Conservation (phyloP, 2,329 filamentous ascomycete genomes). For the Pyrenochaeta sp. region DNA sequence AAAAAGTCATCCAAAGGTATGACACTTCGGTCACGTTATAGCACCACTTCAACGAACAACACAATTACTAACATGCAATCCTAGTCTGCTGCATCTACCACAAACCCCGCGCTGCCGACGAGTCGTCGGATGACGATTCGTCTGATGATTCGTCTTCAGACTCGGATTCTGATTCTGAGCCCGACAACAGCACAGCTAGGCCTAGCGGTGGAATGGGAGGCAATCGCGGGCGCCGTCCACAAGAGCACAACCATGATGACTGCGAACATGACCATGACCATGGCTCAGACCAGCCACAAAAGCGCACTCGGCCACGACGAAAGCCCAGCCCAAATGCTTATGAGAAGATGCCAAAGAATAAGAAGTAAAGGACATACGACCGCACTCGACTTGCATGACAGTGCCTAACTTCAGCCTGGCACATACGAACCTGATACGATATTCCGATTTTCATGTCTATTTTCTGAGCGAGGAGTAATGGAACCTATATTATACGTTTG, state of each 20-base stretch:
- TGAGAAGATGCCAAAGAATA: constrained; percentile 72
- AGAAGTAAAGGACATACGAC: too few relatives aligned
- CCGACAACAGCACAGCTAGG: constrained; percentile 58
- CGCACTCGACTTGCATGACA: background rate
- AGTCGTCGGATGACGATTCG: constrained; percentile 76
- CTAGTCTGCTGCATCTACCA: constrained; percentile 99
- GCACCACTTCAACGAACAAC: background rate
- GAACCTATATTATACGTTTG: constrained; percentile 2
- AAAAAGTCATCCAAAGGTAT: constrained; percentile 93
- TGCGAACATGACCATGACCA: constrained; percentile 52
- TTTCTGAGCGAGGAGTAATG: constrained; percentile 18
- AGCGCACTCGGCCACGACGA: constrained; percentile 51
- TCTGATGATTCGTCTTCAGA: constrained; percentile 65
- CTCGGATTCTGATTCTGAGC: constrained; percentile 62
- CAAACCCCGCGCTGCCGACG: constrained; percentile 71
- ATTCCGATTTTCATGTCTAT: constrained; percentile 4
- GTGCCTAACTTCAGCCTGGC: constrained; percentile 4
- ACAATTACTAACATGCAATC: constrained; percentile 3
- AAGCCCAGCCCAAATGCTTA: constrained; percentile 81
- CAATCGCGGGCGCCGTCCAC: constrained; percentile 31
- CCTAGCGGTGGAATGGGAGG: constrained; percentile 42
- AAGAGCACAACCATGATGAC: constrained; percentile 34
- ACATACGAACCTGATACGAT: constrained; percentile 15
- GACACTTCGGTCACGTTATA: background rate
- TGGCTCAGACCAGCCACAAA: constrained; percentile 47